A percentile compares a stretch with the other conserved stretches of the same genome.
Evolutionary conservation across 225 moss, liverwort and hornwort species (phyloP).

Genomic region (Polytrichum formosum): DNA sequence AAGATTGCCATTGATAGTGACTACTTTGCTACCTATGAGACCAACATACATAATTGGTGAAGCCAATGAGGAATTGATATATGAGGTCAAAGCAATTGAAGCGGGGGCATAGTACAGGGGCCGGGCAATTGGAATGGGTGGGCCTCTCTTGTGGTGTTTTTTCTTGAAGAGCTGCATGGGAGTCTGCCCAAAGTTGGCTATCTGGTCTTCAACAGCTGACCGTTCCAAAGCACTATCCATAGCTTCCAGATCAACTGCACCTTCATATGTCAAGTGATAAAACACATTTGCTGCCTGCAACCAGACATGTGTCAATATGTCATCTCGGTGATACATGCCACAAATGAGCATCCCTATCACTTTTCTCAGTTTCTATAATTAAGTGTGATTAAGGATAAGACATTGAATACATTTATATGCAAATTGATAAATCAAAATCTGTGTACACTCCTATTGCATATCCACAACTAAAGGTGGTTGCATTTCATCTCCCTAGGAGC

Average conservation of each 20-base stretch:
- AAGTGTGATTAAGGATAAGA: too few relatives aligned
- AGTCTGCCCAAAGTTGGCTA: slow-evolving; percentile 46
- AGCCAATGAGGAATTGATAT: slow-evolving; percentile 11
- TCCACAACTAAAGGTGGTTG: too few relatives aligned
- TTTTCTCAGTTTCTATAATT: too few relatives aligned
- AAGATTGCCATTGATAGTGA: slow-evolving; percentile 27
- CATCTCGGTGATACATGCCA: too few relatives aligned
- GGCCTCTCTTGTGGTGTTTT: slow-evolving; percentile 37
- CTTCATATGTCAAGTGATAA: slow-evolving; percentile 45
- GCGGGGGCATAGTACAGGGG: slow-evolving; percentile 44
- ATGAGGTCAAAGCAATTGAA: slow-evolving; percentile 34
- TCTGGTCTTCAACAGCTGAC: slow-evolving; percentile 46
- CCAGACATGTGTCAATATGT: background rate
- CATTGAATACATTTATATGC: too few relatives aligned
- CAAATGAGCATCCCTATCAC: too few relatives aligned
- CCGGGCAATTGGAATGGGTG: slow-evolving; percentile 31
- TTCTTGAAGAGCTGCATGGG: slow-evolving; percentile 39
- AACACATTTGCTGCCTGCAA: slow-evolving; percentile 45
- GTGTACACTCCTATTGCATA: too few relatives aligned
- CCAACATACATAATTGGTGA: slow-evolving; percentile 22
- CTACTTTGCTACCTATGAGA: slow-evolving; percentile 29
- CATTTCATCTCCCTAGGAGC: too few relatives aligned
- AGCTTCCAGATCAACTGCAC: slow-evolving; percentile 37
- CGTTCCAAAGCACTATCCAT: slow-evolving; percentile 29
- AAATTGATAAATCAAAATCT: too few relatives aligned